phyloP scores from a whole-genome alignment of 108 stramenopile genomes.

The Pseudonitzschia multiseries region DNA sequence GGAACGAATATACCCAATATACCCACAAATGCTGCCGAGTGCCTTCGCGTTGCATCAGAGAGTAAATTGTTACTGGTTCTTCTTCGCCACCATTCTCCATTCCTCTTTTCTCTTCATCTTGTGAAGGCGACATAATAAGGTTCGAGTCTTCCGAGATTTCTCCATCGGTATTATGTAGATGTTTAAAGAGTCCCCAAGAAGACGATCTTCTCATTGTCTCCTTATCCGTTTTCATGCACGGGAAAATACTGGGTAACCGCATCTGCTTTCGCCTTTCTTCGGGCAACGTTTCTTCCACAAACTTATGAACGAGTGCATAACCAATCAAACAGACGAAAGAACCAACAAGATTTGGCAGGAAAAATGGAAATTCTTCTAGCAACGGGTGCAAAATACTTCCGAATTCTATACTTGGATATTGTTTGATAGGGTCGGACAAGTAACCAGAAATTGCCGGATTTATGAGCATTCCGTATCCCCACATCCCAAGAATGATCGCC shows the following conservation, averaged over 20 bases:
- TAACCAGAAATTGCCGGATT: conserved; percentile 62
- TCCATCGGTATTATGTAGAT: conserved; percentile 1
- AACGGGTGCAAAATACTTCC: conserved; percentile 18
- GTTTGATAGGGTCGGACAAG: conserved; percentile 56
- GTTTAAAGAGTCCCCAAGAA: conserved; percentile 10
- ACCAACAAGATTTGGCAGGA: conserved; percentile 60
- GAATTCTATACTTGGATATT: conserved; percentile 39
- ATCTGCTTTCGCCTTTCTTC: not conserved
- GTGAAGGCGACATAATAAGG: not conserved
- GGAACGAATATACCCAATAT: conserved; percentile 67
- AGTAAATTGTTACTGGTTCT: not conserved
- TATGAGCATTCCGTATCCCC: conserved; percentile 57
- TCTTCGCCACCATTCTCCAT: too few species aligned
- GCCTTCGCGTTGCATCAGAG: conserved; percentile 14
- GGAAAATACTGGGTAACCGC: not conserved
- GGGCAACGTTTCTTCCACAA: conserved; percentile 58
- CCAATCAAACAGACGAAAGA: conserved; percentile 39
- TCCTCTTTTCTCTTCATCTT: not conserved
- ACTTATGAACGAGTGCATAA: conserved; percentile 28
- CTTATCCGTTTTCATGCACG: conserved; percentile 1
- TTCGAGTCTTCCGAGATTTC: not conserved
- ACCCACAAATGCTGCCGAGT: conserved; percentile 46
- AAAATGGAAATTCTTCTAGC: conserved; percentile 53
- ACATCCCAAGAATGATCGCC: conserved; percentile 54
- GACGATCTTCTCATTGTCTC: not conserved